Evolutionary conservation across 371 early-diverging fungal species (phyloP).

Genomic region (Neoconidiobolus thromboides): DNA sequence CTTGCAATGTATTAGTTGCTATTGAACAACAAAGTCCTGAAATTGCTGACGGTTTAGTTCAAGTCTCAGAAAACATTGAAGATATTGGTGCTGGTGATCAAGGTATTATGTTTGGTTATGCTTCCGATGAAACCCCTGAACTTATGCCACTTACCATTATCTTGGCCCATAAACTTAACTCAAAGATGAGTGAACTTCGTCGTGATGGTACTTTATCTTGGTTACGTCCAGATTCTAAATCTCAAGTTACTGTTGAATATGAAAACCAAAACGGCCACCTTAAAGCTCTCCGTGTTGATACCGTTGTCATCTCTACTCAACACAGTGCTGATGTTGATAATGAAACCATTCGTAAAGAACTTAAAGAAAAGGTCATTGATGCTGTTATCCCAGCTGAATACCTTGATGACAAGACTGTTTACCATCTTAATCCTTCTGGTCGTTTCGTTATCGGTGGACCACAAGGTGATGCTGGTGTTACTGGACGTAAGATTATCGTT

Average conservation of each 20-base stretch:
- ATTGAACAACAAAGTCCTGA: constrained; percentile 99
- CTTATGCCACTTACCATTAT: constrained; percentile 95
- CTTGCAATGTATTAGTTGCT: constrained; percentile 95
- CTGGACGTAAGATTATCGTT: constrained; percentile 99
- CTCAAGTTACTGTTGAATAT: constrained; percentile 99
- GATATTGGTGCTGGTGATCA: constrained; percentile 98
- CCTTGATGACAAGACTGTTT: constrained; percentile 77
- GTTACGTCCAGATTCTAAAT: constrained; percentile 98
- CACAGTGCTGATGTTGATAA: constrained; percentile 79
- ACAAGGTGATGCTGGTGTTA: constrained; percentile 98
- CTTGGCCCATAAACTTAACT: constrained; percentile 94
- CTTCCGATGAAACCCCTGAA: constrained; percentile 98
- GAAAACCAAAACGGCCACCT: constrained; percentile 81
- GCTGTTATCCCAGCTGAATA: constrained; percentile 83
- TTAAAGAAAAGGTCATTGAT: constrained; percentile 88
- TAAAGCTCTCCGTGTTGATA: constrained; percentile 90
- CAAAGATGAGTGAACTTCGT: constrained; percentile 85
- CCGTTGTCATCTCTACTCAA: constrained; percentile 97
- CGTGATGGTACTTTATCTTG: constrained; percentile 76
- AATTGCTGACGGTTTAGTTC: constrained; percentile 90
- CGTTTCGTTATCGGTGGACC: constrained; percentile 99
- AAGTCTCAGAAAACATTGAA: constrained; percentile 75
- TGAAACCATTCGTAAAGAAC: constrained; percentile 66
- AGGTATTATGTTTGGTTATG: constrained; percentile 95
- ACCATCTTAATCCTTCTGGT: constrained; percentile 97